phyloP scores from a whole-genome alignment of 2,329 filamentous ascomycete genomes.

The Byssoonygena ceratinophila region DNA sequence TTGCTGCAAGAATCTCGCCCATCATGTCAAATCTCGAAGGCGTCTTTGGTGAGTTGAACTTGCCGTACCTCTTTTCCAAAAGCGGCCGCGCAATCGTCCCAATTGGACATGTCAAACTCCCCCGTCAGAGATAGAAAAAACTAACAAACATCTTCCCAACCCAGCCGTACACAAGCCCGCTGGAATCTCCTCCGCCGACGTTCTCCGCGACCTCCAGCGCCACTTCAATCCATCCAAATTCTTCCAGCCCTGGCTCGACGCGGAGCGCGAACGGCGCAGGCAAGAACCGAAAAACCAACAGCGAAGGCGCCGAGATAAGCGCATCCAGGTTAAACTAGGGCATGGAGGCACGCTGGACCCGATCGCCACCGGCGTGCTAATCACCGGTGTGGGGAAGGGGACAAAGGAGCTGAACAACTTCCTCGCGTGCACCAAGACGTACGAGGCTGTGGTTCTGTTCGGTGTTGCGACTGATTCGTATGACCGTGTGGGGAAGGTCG shows the following conservation, averaged over 20 bases:
- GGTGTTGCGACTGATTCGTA: conserved; percentile 89
- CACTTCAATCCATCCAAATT: conserved; percentile 70
- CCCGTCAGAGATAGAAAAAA: neutral
- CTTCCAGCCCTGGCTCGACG: conserved; percentile 66
- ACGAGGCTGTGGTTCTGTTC: conserved; percentile 81
- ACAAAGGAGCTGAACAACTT: conserved; percentile 75
- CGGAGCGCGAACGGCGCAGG: conserved; percentile 47
- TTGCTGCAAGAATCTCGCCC: neutral
- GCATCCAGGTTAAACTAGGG: conserved; percentile 75
- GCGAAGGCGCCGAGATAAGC: conserved; percentile 50
- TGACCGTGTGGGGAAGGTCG: conserved; percentile 72
- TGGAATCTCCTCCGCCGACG: conserved; percentile 76
- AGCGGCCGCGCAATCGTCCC: conserved; percentile 12
- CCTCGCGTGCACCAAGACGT: conserved; percentile 80
- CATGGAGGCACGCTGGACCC: conserved; percentile 95
- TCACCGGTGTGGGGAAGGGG: conserved; percentile 74
- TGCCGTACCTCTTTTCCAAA: conserved; percentile 14
- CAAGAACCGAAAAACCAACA: conserved; percentile 47
- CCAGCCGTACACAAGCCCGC: conserved; percentile 86
- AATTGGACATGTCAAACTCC: too few species aligned
- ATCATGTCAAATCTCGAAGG: conserved; percentile 48
- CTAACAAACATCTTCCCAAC: neutral
- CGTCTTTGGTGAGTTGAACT: conserved; percentile 45
- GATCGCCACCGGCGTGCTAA: conserved; percentile 82
- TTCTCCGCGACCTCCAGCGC: conserved; percentile 75